These are phyloP conservation scores for Carallia brachiata DNA, from an alignment of 345 rosid genomes.

Conservation along the genomic window DNA sequence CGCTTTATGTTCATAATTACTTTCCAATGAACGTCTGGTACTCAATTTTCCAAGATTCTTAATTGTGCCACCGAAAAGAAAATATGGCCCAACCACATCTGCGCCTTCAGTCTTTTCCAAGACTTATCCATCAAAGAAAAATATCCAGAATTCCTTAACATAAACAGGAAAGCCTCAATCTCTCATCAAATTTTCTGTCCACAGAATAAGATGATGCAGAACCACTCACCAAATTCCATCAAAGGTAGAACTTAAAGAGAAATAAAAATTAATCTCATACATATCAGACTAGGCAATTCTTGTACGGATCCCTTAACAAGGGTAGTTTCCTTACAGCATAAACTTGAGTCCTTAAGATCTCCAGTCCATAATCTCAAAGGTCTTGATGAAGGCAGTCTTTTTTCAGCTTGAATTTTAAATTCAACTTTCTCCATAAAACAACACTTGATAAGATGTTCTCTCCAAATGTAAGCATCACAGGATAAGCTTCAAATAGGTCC, in stretches of 20 bases:
- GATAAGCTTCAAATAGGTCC: constrained; percentile 42
- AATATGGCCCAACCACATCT: constrained; percentile 7
- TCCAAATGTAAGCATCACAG: constrained; percentile 35
- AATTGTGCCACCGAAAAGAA: not conserved
- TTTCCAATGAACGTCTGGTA: constrained; percentile 12
- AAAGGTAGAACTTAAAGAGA: constrained; percentile 17
- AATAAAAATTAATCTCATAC: constrained; percentile 38
- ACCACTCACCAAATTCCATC: constrained; percentile 6
- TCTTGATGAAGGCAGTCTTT: constrained; percentile 33
- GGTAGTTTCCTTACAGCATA: constrained; percentile 40
- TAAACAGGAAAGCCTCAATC: constrained; percentile 2
- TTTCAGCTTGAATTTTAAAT: constrained; percentile 17
- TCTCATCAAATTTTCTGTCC: constrained; percentile 6
- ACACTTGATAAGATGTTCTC: constrained; percentile 30
- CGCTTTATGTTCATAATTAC: not conserved
- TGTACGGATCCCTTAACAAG: constrained; percentile 30
- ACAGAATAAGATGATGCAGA: constrained; percentile 10
- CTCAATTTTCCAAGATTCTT: not conserved
- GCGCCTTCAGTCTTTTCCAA: constrained; percentile 10
- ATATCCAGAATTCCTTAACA: constrained; percentile 18
- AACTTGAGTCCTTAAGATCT: constrained; percentile 26
- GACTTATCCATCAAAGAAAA: constrained; percentile 3
- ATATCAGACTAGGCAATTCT: constrained; percentile 37
- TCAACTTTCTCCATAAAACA: constrained; percentile 18
- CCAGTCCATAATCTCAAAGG: constrained; percentile 30